Evolutionary conservation across 2,329 filamentous ascomycete species (phyloP).

Genomic region (Fusarium oligoseptatum): DNA sequence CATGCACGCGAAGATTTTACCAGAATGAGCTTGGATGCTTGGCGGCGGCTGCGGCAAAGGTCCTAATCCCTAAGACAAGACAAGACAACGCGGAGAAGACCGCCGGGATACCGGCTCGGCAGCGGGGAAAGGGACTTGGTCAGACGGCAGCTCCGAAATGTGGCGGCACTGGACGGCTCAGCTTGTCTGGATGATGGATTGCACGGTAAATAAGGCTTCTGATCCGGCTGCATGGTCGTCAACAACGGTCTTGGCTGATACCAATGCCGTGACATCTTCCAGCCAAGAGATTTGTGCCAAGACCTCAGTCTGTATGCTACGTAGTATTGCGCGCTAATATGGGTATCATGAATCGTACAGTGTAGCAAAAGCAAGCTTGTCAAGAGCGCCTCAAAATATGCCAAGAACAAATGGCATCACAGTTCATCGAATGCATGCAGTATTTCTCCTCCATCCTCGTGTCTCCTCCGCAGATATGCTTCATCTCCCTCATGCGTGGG

Average conservation of each 20-base stretch:
- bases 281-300: neutral
- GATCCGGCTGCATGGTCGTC: neutral
- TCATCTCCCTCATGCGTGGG: constrained; percentile 39
- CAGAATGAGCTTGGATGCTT: constrained; percentile 17
- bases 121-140: constrained; percentile 13
- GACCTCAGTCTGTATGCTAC: neutral
- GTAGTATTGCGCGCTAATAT: constrained; percentile 24
- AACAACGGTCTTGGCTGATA: neutral
- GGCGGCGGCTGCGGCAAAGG: constrained; percentile 9
- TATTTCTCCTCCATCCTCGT: constrained; percentile 51
- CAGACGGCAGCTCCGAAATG: constrained; percentile 32
- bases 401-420: constrained; percentile 42
- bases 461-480: constrained; percentile 45
- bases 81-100: neutral
- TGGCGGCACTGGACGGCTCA: constrained; percentile 15
- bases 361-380: constrained; percentile 14
- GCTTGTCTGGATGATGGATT: neutral
- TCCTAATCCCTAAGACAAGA: neutral
- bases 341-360: constrained; percentile 35
- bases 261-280: neutral
- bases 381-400: constrained; percentile 12
- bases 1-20: neutral
- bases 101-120: constrained; percentile 30
- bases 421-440: constrained; percentile 63
- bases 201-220: neutral